These are phyloP conservation scores for Botrytis tulipae DNA, from an alignment of 2,329 filamentous ascomycete species.

Conservation along the genomic window DNA sequence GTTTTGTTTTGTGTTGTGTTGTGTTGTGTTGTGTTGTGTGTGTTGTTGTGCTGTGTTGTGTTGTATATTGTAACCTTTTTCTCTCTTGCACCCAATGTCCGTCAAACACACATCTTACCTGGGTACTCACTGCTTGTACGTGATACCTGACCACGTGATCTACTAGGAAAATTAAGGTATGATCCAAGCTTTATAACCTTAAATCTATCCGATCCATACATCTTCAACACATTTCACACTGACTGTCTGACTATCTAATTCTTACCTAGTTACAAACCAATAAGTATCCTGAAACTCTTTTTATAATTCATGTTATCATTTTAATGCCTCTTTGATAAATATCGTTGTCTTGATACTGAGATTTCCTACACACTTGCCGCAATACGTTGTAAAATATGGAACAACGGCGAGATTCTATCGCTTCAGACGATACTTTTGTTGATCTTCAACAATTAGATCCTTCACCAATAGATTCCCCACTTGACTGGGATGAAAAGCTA, in stretches of 20 bases:
- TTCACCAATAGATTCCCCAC: constrained; percentile 64
- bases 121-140: neutral
- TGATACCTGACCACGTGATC: neutral
- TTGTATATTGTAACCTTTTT: neutral
- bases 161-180: constrained; percentile 26
- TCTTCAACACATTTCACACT: constrained; percentile 21
- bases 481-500: constrained; percentile 46
- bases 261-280: neutral
- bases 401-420: constrained; percentile 40
- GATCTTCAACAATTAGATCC: constrained; percentile 79
- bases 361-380: neutral
- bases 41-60: neutral
- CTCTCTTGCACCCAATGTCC: neutral
- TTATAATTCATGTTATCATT: neutral
- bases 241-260: neutral
- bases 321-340: neutral
- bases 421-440: constrained; percentile 55
- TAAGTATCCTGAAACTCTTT: neutral
- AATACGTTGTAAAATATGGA: neutral
- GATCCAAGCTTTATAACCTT: constrained; percentile 29
- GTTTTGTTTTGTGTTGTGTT: neutral
- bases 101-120: constrained; percentile 4
- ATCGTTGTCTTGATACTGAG: neutral
- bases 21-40: neutral
- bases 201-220: constrained; percentile 26